Base-by-base conservation (phyloP, 1,284 basidiomycete genomes). In the Schizophyllum commune region DNA sequence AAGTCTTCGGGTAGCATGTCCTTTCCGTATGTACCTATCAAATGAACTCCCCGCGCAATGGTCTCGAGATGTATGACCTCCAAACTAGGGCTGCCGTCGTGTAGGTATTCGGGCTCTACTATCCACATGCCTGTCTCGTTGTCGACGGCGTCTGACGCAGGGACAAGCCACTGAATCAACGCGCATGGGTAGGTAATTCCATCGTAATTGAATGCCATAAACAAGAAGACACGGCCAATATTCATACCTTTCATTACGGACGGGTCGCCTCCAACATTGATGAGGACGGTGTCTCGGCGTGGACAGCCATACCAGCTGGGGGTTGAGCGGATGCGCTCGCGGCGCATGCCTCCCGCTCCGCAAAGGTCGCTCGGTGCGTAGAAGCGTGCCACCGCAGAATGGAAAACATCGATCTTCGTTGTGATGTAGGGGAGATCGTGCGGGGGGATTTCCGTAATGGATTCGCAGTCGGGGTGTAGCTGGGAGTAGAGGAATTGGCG, bases 291-390 rank as follows among this genome's bases (percentile, higher is more conserved):
- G 62, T 68, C 64, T 9, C 63, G 60, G 0, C 56, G 20, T 8
- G 54, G 52, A 9, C 52, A 19, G 1, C 57, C 55, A 4, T 59
- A 33, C 66, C 66, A 68, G 9, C 32, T 55, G 0, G 66, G 65
- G 5, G 56, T 61, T 1, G 64, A 63, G 11, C 63, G 59, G 33
- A 68, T 68, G 0, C 53, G 57, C 55, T 68, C 65, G 4, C 52
- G 53, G 11, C 55, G 57, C 65, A 68, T 68, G 9, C 66, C 67
- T 17, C 62, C 56, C 21, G 61, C 53, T 13, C 66, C 67, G 21
- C 55, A 66, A 1, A 51, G 52, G 51, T 70, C 66, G 34, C 68
- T 69, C 17, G 68, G 69, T 0, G 68, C 62, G 59, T 63, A 67
- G 58, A 67, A 70, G 0, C 58, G 64, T n/a, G 65, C 65, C 0